A percentile compares a stretch with the other conserved stretches of the same genome.
Evolutionary conservation across 805 yeast genomes (phyloP).

Genomic region (Candida coquimbonensis): DNA sequence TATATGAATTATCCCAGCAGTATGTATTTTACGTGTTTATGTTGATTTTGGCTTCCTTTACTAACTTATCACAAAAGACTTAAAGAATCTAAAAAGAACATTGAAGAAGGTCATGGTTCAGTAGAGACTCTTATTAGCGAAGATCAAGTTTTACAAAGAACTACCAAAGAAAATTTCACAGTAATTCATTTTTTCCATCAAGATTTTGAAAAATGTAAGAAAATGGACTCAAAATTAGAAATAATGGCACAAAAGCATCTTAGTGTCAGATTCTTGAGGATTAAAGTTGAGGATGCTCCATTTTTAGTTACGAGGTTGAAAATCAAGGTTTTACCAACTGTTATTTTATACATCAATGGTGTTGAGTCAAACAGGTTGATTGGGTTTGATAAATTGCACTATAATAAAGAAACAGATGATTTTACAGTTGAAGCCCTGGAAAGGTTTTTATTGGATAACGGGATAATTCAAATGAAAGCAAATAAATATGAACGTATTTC

Average conservation of each 20-base stretch:
- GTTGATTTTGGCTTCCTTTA: not conserved
- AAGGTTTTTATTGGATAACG: conserved; percentile 25
- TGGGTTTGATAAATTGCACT: conserved; percentile 61
- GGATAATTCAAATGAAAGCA: conserved; percentile 29
- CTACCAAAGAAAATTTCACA: conserved; percentile 34
- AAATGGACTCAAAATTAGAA: conserved; percentile 43
- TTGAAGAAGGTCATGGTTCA: conserved; percentile 37
- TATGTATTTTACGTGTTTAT: conserved; percentile 5
- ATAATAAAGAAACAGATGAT: conserved; percentile 31
- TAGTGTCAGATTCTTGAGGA: conserved; percentile 42
- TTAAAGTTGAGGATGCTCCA: conserved; percentile 62
- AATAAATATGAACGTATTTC: conserved; percentile 22
- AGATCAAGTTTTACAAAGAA: conserved; percentile 46
- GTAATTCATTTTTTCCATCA: conserved; percentile 63
- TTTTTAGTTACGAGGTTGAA: conserved; percentile 59
- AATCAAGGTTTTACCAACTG: conserved; percentile 66
- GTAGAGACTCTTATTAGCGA: conserved; percentile 41
- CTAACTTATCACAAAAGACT: conserved; percentile 18
- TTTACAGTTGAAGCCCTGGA: conserved; percentile 47
- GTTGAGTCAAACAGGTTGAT: conserved; percentile 51
- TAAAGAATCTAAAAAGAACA: conserved; percentile 27
- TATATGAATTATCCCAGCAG: conserved; percentile 47
- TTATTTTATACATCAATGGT: conserved; percentile 54
- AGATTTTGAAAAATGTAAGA: conserved; percentile 50
- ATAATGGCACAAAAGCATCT: conserved; percentile 53